Conservation (phyloP, 2,329 filamentous ascomycete genomes). For the Talaromyces sp. region DNA sequence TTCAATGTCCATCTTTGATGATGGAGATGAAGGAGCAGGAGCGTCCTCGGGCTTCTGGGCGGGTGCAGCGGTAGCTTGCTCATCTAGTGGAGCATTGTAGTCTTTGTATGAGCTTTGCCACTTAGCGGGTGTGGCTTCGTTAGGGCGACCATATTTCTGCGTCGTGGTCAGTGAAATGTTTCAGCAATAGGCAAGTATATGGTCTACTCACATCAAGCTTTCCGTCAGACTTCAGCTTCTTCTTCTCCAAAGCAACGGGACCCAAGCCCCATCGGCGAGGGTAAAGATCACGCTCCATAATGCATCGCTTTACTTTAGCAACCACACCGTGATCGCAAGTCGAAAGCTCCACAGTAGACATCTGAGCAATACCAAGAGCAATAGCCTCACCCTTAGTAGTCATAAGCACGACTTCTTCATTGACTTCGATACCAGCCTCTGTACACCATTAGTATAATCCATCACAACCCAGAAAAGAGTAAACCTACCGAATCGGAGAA, state of each 20-base stretch:
- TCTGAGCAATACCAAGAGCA: conserved; percentile 90
- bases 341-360: conserved; percentile 96
- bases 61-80: conserved; percentile 45
- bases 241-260: conserved; percentile 91
- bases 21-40: conserved; percentile 26
- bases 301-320: conserved; percentile 98
- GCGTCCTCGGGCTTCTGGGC: conserved; percentile 44
- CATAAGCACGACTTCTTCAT: conserved; percentile 97
- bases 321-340: conserved; percentile 97
- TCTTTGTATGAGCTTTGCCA: conserved; percentile 95
- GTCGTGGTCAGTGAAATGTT: conserved; percentile 32
- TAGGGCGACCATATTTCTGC: conserved; percentile 84
- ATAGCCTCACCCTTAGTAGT: conserved; percentile 99
- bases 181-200: neutral
- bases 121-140: conserved; percentile 88
- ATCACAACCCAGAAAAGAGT: neutral
- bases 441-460: conserved; percentile 21
- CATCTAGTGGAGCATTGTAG: conserved; percentile 59
- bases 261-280: conserved; percentile 95
- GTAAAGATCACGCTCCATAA: conserved; percentile 99
- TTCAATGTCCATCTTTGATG: conserved; percentile 30
- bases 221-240: conserved; percentile 98
- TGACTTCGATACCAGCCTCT: conserved; percentile 87
- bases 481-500: conserved; percentile 77
- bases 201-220: conserved; percentile 73